Evolutionary conservation across 2,329 filamentous ascomycete genomes (phyloP), one percentile per base, ranked within the genome.

Genomic region (Diaporthe batatas): DNA sequence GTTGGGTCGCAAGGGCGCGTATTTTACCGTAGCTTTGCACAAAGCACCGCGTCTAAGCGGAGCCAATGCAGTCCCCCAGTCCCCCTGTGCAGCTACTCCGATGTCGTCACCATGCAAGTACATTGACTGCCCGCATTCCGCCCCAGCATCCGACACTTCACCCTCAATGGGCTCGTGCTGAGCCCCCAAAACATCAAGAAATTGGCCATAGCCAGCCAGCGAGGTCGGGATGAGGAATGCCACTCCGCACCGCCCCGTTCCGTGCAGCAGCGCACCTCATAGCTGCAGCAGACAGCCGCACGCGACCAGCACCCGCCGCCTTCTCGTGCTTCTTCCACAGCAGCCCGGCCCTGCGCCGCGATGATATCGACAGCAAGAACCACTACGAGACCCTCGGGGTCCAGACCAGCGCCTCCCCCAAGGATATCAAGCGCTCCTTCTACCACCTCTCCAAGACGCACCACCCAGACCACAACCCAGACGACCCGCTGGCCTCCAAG

Each of bases 401-500:
- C n/a, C 83, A 89, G 0, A 86, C 88, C 54, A 88, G 89, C 75
- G 95, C 96, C 53, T 90, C 93, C 21, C 21, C 36, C n/a, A 54
- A 55, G 51, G 32, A 49, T 7, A 42, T 57, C 42, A 68, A 58
- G 58, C 91, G 89, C 78, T 90, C 90, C 77, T 99, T 98, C 89
- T 98, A 98, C 87, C 84, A 88, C 74, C 93, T 98, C 81, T 98
- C 95, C 79, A 97, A 98, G 84, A 85, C 89, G 70, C 92, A 98
- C 87, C 96, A 99, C 83, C 96, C 96, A 0, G 96, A 99, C 87
- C 91, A 91, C 80, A 97, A 98, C 86, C 94, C 88, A 74, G 80
- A 89, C 77, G 92, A 98, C 82, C 92, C 93, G 6, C 80, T 84
- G 73, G 93, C 95, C 75, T 87, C 91, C 5, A 84, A 89, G 72